Base-by-base conservation (phyloP, 2,329 filamentous ascomycete species). In the Ophiocordyceps camponoti-floridani region DNA sequence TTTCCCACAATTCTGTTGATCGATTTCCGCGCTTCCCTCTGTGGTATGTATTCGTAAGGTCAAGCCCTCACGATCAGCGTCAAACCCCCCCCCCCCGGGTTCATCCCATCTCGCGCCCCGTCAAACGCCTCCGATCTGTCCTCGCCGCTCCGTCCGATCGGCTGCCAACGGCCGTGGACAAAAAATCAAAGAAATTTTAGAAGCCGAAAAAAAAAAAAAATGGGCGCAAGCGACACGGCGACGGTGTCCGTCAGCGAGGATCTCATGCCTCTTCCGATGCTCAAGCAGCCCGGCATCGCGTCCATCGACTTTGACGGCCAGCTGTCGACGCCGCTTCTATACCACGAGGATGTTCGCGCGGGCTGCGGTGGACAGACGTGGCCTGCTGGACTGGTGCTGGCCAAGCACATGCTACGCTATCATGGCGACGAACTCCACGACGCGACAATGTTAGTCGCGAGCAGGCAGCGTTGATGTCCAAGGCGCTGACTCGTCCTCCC, bases 351-450 rank as follows among this genome's bases (percentile, higher is more conserved):
- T 61, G 72, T 94, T 42, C 77, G 75, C 46, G 77, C 84, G 50
- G 91, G 91, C 48, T 96, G 91, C 61, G 91, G 91, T 43, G 91
- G 91, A 2, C 84, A 93, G 62, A 72, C 93, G 11, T 96, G 91
- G 91, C 89, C 88, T 3, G 89, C 89, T 1, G 91, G 91, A 11
- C 83, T 94, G 77, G 75, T 91, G 14, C 69, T 98, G 44, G 75
- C 83, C 18, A 85, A 82, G 61, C 93, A 96, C 58, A 74, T 96
- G 72, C 69, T 96, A 47, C 75, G 80, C 44, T 79, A 79, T 56
- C 82, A 84, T 53, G 67, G 66, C 49, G 64, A 73, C n/a, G 66
- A 75, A 51, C 61, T 94, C 50, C 62, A 62, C 46, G 67, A 73
- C 47, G 79, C 83, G 50, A 74, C 76, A 62, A 86, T 94, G 84